Conservation (phyloP, 805 yeast genomes). For the Hemisphaericaspora nanyangensis region DNA sequence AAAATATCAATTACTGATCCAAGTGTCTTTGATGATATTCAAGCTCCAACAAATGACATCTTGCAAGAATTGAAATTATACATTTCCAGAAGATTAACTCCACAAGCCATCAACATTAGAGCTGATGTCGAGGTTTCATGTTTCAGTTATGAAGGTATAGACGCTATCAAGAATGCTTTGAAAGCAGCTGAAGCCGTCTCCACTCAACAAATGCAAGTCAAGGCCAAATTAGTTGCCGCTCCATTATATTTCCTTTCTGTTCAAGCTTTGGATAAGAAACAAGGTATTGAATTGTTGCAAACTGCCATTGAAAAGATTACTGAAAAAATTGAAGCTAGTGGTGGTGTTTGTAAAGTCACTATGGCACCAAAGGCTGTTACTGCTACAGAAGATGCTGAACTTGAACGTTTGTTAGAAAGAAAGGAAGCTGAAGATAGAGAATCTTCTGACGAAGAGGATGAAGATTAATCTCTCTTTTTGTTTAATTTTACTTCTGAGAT, state of each 20-base stretch:
- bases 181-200: conserved; percentile 80
- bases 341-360: conserved; percentile 86
- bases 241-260: conserved; percentile 93
- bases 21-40: conserved; percentile 75
- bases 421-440: conserved; percentile 86
- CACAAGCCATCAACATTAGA: conserved; percentile 95
- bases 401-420: conserved; percentile 91
- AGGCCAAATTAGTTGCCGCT: conserved; percentile 94
- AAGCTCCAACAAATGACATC: conserved; percentile 67
- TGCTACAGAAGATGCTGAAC: conserved; percentile 96
- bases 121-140: conserved; percentile 99
- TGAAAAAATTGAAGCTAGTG: conserved; percentile 63
- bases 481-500: background rate
- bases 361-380: conserved; percentile 99
- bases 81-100: conserved; percentile 91
- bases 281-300: conserved; percentile 77
- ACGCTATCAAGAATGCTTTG: conserved; percentile 89
- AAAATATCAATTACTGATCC: conserved; percentile 92
- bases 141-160: conserved; percentile 95
- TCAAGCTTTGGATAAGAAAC: conserved; percentile 85
- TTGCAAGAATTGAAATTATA: conserved; percentile 82
- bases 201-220: conserved; percentile 82
- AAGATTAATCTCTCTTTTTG: conserved; percentile 12
- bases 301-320: conserved; percentile 76
- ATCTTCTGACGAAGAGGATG: conserved; percentile 79